Base-by-base conservation (phyloP, 208 protist species). In the Leishmania lainsoni region DNA sequence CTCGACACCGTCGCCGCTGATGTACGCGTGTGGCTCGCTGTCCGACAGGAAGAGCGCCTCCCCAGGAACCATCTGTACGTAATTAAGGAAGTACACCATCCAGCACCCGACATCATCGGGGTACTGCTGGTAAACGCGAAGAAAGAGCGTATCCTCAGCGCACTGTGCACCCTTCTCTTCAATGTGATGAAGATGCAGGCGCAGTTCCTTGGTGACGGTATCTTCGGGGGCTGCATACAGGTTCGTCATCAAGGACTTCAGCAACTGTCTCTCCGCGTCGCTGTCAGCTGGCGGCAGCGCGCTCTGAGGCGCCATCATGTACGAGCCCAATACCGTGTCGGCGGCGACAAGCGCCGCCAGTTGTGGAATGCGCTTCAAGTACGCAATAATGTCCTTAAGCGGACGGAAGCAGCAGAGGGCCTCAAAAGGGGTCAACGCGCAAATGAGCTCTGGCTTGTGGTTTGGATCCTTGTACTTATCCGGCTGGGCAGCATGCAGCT, bases 1-100 rank as follows among this genome's bases (percentile, higher is more conserved):
- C 86, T 99, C 98, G 8, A 99, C 92, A 48, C 97, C 97, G 70
- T 99, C 98, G 14, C 98, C 99, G 80, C 80, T 93, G 61, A 99
- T 84, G 91, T 99, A 99, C 22, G 99, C 98, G 87, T 99, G 99
- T 10, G 99, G 98, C 87, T 99, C 97, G 81, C 98, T 99, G 73
- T 99, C 93, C 5, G 85, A 92, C 0, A 99, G 87, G 83, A 99
- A 99, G 29, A 99, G 80, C 17, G 93, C 97, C 79, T 99, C 86
- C 10, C 99, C 99, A 16, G 97, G 98, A 69, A 91, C 61, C 65
- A 99, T 81, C 42, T 90, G 75, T 0, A 99, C 81, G 75, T 98
- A 96, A 86, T 99, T 99, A 32, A 99, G 92, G 51, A 99, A 89
- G 81, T 99, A 99, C 49, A 99, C 91, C 92, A 98, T 98, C 89